Percentiles rank a stretch among this genome's conserved stretches.
phyloP scores from a whole-genome alignment of 768 basidiomycete genomes.

The Termitomyces eurrhizus region DNA sequence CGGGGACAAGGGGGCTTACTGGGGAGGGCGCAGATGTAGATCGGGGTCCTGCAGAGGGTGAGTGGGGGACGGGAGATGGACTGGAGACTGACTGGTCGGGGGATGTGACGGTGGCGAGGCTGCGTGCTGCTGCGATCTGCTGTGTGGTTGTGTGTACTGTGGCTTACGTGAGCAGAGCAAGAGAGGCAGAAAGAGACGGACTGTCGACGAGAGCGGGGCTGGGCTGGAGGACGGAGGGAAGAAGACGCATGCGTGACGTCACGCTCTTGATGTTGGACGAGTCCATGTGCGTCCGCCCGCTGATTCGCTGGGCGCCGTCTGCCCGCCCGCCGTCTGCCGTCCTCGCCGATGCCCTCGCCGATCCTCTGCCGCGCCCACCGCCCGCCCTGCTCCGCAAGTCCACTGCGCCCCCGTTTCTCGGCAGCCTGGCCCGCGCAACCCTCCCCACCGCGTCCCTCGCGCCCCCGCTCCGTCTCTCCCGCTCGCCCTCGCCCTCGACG shows the following conservation, averaged over 20 bases:
- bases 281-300: not conserved
- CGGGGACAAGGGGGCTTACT: slow-evolving; percentile 29
- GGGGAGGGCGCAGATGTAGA: slow-evolving; percentile 72
- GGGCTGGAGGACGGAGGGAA: slow-evolving; percentile 49
- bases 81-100: slow-evolving; percentile 48
- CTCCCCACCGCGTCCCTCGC: slow-evolving; percentile 62
- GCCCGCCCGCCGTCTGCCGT: not conserved
- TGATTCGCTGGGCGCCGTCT: too few relatives aligned
- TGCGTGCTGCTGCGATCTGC: slow-evolving; percentile 41
- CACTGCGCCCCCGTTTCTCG: slow-evolving; percentile 45
- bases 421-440: slow-evolving; percentile 53
- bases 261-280: slow-evolving; percentile 17
- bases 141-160: slow-evolving; percentile 54
- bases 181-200: slow-evolving; percentile 22
- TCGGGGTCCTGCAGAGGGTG: slow-evolving; percentile 56
- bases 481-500: slow-evolving; percentile 24
- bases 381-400: slow-evolving; percentile 25
- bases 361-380: slow-evolving; percentile 40
- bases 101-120: slow-evolving; percentile 55
- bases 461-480: slow-evolving; percentile 24
- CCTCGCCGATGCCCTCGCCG: slow-evolving; percentile 38
- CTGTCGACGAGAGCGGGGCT: slow-evolving; percentile 49
- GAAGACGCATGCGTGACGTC: slow-evolving; percentile 30
- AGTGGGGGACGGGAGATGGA: not conserved
- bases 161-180: not conserved